Evolutionary conservation across 768 basidiomycete genomes (phyloP), one percentile per base, ranked within the genome.

Genomic region (Mycena galopus): DNA sequence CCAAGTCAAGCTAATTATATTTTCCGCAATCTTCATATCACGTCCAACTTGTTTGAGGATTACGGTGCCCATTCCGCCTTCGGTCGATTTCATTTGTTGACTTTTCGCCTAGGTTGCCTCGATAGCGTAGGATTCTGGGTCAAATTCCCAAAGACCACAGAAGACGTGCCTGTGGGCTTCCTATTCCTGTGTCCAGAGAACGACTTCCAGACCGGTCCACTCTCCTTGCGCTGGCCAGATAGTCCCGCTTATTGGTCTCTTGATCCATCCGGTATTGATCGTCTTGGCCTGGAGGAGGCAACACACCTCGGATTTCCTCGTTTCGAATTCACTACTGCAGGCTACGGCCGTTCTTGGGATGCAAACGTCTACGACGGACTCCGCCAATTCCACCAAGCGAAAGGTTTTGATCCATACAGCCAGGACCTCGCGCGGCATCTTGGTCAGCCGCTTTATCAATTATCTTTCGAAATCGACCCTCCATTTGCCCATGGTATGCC

Each of bases 1-100:
- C 53, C 57, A 37, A 66, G 65, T 57, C 65, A 66, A 44, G 64
- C 64, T n/a, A n/a, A n/a, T n/a, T 29, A 58, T 44, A 44, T 57
- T 50, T 66, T 66, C 42, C 9, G 42, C 21, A 37, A 19, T n/a
- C 65, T 58, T 17, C n/a, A 25, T 6, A 53, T 59, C 44, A 59
- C 9, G 3, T 50, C 56, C 25, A 50, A 47, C 16, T 47, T n/a
- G n/a, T n/a, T 32, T 7, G 17, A 59, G 19, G n/a, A 67, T 33
- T 67, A 67, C 27, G 30, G 66, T 33, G n/a, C 58, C 35, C 14
- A 35, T 59, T 29, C 33, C 23, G 3, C 33, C 16, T 2, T 14
- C 10, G 6, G 7, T 14, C 16, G 10, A 16, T 6, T 17, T 12
- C 25, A 9, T 55, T 4, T 17, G 14, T 27, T 25, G 17, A 57